These are phyloP conservation scores for Boletus reticulatus DNA, from an alignment of 768 basidiomycete species.

Conservation along the genomic window DNA sequence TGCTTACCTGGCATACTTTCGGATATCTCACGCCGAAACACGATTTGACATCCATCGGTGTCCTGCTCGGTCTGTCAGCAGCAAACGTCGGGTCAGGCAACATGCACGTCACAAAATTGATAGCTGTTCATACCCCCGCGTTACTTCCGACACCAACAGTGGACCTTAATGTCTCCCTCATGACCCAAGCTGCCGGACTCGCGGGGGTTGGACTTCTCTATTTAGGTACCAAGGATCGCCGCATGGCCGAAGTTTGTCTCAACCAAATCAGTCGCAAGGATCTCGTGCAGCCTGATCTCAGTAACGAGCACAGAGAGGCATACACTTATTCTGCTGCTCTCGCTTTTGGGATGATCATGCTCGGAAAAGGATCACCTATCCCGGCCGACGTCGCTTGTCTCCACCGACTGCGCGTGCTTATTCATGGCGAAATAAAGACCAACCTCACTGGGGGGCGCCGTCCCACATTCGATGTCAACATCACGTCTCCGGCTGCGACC, in stretches of 20 bases:
- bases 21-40: conserved; percentile 95
- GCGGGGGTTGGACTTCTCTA: conserved; percentile 88
- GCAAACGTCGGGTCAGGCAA: conserved; percentile 86
- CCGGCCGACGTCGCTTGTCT: conserved; percentile 76
- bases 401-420: conserved; percentile 64
- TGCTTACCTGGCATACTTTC: conserved; percentile 95
- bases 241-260: conserved; percentile 92
- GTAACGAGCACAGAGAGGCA: conserved; percentile 86
- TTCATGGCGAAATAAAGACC: conserved; percentile 67
- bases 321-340: conserved; percentile 88
- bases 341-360: conserved; percentile 95
- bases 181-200: conserved; percentile 87
- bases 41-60: conserved; percentile 90
- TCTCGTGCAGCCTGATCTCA: conserved; percentile 77
- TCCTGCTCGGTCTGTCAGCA: conserved; percentile 90
- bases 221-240: conserved; percentile 80
- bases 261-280: conserved; percentile 78
- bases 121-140: conserved; percentile 92
- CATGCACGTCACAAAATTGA: conserved; percentile 82
- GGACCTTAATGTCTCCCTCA: conserved; percentile 85
- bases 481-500: conserved; percentile 90
- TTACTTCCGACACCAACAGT: conserved; percentile 83
- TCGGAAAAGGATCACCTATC: conserved; percentile 77
- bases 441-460: conserved; percentile 36
- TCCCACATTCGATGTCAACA: conserved; percentile 73